Conservation (phyloP, 805 yeast genomes). For the Ogataea haglerorum region DNA sequence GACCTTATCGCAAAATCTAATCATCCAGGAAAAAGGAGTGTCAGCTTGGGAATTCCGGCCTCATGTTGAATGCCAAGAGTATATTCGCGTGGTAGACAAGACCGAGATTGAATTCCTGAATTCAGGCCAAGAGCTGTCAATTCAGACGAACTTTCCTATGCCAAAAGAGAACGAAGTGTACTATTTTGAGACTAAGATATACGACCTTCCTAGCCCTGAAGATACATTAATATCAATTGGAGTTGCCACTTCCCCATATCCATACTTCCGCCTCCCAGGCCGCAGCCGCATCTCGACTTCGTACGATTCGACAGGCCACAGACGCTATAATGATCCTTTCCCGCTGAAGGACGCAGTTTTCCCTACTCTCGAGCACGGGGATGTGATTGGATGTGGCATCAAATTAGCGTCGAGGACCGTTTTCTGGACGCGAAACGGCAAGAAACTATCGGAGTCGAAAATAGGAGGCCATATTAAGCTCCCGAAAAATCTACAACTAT, state of each 20-base stretch:
- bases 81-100: constrained; percentile 61
- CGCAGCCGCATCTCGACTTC: constrained; percentile 78
- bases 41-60: constrained; percentile 85
- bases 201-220: constrained; percentile 58
- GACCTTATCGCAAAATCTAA: constrained; percentile 53
- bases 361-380: constrained; percentile 72
- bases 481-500: constrained; percentile 66
- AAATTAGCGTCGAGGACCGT: constrained; percentile 78
- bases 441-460: constrained; percentile 75
- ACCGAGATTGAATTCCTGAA: constrained; percentile 56
- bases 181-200: constrained; percentile 85
- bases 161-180: constrained; percentile 82
- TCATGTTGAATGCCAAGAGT: constrained; percentile 50
- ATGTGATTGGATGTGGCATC: constrained; percentile 90
- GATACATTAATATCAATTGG: constrained; percentile 69
- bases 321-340: constrained; percentile 80
- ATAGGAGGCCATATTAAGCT: constrained; percentile 77
- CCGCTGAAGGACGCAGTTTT: constrained; percentile 36
- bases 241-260: constrained; percentile 82
- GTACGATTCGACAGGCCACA: constrained; percentile 82
- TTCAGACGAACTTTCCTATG: constrained; percentile 80
- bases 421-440: constrained; percentile 93
- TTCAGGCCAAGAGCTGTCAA: constrained; percentile 45
- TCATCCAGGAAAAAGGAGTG: constrained; percentile 84
- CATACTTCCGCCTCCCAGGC: constrained; percentile 91